Evolutionary conservation across 2,329 filamentous ascomycete genomes (phyloP), one percentile per base, ranked within the genome.

Genomic region (Fusarium pilosicola): DNA sequence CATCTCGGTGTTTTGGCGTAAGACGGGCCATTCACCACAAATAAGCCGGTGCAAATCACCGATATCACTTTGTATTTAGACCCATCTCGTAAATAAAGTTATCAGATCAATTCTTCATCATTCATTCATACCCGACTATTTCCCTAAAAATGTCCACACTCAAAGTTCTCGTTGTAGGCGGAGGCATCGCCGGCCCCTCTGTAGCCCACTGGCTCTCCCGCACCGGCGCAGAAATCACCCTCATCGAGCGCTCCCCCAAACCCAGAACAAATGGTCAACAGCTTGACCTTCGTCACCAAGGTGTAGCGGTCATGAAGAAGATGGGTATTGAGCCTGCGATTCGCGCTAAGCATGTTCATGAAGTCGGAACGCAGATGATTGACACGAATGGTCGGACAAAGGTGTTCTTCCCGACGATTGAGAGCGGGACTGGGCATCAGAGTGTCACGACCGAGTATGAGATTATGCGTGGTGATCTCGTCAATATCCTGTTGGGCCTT

Each of bases 81-180:
- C 32, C 13, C n/a, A 22, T 17, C 5, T 22, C 18, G 24, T 34
- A 28, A 54, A 54, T 38, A 28, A 54, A 38, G 49, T 54, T 38
- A 54, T 54, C 49, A 38, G 32, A 38, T 54, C 49, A 54, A 38
- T 54, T 38, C 13, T 10, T 4, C 13, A 28, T 15, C 6, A 34
- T 34, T 17, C 20, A 38, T 55, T 20, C 42, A 22, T 22, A 45
- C 2, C 28, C 39, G 1, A 30, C 22, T 38, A 48, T 51, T 62
- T 28, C 17, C 11, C 17, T 24, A 17, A 60, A 34, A 15, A 69
- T 69, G 54, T 18, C 45, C 48, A 24, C 58, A 9, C 58, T 68
- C 4, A 68, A 61, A 68, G 74, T 68, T 3, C 73, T 75, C 20
- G 58, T 75, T 3, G 69, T 73, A 2, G 73, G 73, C 12, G 70